Conservation (phyloP, 2,329 filamentous ascomycete species). For the Ampelomyces quisqualis region DNA sequence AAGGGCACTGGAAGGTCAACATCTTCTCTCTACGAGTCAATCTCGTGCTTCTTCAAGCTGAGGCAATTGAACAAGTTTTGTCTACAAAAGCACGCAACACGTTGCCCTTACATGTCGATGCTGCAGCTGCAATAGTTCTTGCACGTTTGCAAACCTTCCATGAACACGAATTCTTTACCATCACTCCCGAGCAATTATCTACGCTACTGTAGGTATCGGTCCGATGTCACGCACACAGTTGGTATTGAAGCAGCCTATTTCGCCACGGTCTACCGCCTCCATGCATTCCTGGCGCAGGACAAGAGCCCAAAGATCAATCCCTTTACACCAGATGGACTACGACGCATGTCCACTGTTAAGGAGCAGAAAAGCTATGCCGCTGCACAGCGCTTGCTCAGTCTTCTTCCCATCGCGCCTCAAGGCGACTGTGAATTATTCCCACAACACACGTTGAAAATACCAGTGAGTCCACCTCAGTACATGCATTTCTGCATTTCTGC, state of each 20-base stretch:
- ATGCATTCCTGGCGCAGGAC: constrained; percentile 17
- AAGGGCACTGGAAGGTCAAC: constrained; percentile 25
- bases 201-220: constrained; percentile 29
- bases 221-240: constrained; percentile 25
- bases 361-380: constrained; percentile 17
- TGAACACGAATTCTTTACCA: constrained; percentile 24
- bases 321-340: constrained; percentile 19
- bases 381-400: constrained; percentile 19
- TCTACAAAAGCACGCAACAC: constrained; percentile 8
- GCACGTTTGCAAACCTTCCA: constrained; percentile 15
- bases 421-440: too few species aligned
- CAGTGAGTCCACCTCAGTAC: too few species aligned
- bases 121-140: constrained; percentile 8
- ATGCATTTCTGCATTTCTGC: constrained; percentile 5
- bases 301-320: constrained; percentile 20
- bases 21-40: constrained; percentile 21
- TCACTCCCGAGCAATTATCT: constrained; percentile 17
- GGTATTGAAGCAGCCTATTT: constrained; percentile 28
- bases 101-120: constrained; percentile 6
- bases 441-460: too few species aligned
- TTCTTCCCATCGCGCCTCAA: constrained; percentile 19
- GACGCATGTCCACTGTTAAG: constrained; percentile 13
- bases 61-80: constrained; percentile 26
- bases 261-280: constrained; percentile 23
- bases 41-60: constrained; percentile 25